Conservation (phyloP, 176 grass and related monocot species). For the Olyra latifolia region DNA sequence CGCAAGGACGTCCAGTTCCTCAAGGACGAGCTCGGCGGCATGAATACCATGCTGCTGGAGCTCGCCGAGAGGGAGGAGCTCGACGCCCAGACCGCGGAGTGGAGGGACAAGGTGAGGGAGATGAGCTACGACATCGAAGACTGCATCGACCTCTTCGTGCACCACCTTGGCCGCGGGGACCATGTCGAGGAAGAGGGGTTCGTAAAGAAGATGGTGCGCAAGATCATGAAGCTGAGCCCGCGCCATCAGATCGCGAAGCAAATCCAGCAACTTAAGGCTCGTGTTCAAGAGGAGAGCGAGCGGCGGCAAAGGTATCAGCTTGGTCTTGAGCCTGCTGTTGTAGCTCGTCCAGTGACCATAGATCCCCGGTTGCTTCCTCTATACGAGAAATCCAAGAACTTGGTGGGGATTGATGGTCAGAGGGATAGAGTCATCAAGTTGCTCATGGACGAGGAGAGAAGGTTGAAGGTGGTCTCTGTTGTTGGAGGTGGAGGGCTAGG, state of each 20-base stretch:
- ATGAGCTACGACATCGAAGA: slow-evolving; percentile 31
- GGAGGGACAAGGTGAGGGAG: slow-evolving; percentile 22
- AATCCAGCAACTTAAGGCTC: too few species aligned
- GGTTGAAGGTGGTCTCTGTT: slow-evolving; percentile 6
- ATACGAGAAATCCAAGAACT: neutral
- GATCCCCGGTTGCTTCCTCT: slow-evolving; percentile 13
- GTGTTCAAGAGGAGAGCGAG: too few species aligned
- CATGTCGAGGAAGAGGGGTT: too few species aligned
- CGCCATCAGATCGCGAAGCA: too few species aligned
- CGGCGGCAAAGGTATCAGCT: too few species aligned
- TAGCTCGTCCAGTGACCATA: neutral
- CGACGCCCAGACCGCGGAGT: neutral
- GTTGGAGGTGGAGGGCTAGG: slow-evolving; percentile 26
- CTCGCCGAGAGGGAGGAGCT: neutral
- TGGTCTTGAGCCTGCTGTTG: too few species aligned
- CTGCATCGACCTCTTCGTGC: neutral
- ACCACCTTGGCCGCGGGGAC: too few species aligned
- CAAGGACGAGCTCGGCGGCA: neutral
- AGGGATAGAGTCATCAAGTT: slow-evolving; percentile 14
- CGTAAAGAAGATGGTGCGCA: too few species aligned
- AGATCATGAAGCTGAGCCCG: too few species aligned
- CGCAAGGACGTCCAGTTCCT: neutral
- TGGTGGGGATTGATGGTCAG: neutral
- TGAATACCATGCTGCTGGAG: neutral
- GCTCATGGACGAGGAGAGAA: neutral